phyloP scores from a whole-genome alignment of 345 rosid species.

The Gossypium longicalyx region DNA sequence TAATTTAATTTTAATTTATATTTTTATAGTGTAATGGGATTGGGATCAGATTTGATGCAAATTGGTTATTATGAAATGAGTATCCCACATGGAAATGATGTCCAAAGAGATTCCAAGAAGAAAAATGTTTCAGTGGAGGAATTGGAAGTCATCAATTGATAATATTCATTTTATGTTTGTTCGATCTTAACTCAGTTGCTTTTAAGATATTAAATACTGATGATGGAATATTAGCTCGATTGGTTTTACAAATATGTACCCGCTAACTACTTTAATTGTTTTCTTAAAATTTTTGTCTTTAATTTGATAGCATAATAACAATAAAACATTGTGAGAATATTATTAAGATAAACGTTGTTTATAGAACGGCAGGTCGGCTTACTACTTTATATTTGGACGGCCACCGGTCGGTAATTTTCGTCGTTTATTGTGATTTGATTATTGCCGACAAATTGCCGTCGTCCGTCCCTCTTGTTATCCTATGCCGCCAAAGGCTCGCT shows the following conservation, averaged over 20 bases:
- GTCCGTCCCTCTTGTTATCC: background rate
- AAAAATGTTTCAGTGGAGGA: constrained; percentile 9
- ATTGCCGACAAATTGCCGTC: background rate
- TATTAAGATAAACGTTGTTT: background rate
- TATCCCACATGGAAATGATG: background rate
- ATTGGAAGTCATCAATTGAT: constrained; percentile 7
- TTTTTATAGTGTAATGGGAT: constrained; percentile 13
- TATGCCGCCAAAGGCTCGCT: background rate
- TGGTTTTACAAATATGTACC: background rate
- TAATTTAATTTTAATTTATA: background rate
- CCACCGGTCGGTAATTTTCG: background rate
- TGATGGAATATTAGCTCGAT: too few relatives aligned
- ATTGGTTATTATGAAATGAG: background rate
- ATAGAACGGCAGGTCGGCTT: background rate
- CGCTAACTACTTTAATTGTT: too few relatives aligned
- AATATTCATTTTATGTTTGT: background rate
- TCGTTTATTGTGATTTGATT: background rate
- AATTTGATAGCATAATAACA: too few relatives aligned
- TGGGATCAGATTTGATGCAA: constrained; percentile 16
- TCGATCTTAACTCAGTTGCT: too few relatives aligned
- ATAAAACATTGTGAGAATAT: background rate
- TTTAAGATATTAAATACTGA: too few relatives aligned
- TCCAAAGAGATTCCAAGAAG: background rate
- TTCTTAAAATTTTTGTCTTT: background rate
- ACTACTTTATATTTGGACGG: background rate